Percentiles rank a stretch among this genome's conserved stretches.
Conservation (phyloP, 1,284 basidiomycete species). For the Cryptococcus neoformans region DNA sequence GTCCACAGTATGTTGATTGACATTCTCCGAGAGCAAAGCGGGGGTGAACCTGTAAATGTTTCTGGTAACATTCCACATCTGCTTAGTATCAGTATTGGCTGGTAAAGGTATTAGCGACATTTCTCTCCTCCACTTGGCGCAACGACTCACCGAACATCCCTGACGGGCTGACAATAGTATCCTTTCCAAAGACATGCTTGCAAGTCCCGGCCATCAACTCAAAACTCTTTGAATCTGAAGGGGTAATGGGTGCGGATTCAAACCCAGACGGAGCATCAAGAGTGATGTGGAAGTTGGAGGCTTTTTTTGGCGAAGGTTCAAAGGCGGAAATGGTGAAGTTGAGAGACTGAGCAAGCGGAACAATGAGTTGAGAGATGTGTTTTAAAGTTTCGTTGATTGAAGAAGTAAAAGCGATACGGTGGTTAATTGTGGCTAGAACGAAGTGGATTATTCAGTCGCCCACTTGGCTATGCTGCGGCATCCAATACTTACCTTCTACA, state of each 20-base stretch:
- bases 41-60: constrained; percentile 54
- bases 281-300: constrained; percentile 23
- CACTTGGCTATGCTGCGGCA: not conserved
- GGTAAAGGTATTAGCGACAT: not conserved
- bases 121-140: not conserved
- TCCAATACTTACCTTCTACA: constrained; percentile 30
- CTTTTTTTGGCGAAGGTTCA: constrained; percentile 13
- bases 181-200: constrained; percentile 46
- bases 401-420: constrained; percentile 33
- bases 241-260: constrained; percentile 53
- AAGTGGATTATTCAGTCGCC: not conserved
- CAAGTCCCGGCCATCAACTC: constrained; percentile 49
- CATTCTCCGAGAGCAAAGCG: constrained; percentile 37
- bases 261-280: constrained; percentile 26
- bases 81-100: constrained; percentile 51
- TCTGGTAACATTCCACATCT: constrained; percentile 49
- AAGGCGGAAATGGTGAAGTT: constrained; percentile 45
- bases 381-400: constrained; percentile 47
- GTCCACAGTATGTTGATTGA: constrained; percentile 54
- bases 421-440: constrained; percentile 13
- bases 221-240: constrained; percentile 44
- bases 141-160: constrained; percentile 49
- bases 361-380: constrained; percentile 46
- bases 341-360: constrained; percentile 46
- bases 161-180: constrained; percentile 51